Evolutionary conservation across 1,284 basidiomycete species (phyloP).

Genomic region (Cryptococcus wingfieldii): DNA sequence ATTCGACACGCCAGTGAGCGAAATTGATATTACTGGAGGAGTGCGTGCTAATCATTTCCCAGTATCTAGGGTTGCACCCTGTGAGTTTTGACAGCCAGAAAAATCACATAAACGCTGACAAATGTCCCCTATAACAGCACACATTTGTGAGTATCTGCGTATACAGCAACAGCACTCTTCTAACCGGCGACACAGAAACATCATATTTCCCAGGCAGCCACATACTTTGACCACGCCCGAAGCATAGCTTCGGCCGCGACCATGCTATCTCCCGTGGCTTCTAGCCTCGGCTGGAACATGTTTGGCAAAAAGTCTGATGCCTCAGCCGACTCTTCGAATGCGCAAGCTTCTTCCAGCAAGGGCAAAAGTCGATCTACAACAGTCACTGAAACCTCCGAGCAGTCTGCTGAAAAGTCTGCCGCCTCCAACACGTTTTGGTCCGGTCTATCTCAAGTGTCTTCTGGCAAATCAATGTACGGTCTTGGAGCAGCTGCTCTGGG

Average conservation of each 20-base stretch:
- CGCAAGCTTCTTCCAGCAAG: slow-evolving; percentile 2
- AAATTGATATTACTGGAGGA: not conserved
- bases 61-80: slow-evolving; percentile 86
- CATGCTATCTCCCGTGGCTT: slow-evolving; percentile 56
- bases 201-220: slow-evolving; percentile 68
- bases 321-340: slow-evolving; percentile 16
- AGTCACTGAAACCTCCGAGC: not conserved
- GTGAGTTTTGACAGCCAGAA: slow-evolving; percentile 14
- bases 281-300: slow-evolving; percentile 47
- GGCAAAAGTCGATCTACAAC: slow-evolving; percentile 2
- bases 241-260: slow-evolving; percentile 52
- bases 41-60: not conserved
- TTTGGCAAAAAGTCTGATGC: slow-evolving; percentile 42
- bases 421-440: slow-evolving; percentile 17
- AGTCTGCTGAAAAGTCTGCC: not conserved
- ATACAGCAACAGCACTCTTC: not conserved
- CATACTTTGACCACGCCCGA: slow-evolving; percentile 66
- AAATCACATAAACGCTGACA: not conserved
- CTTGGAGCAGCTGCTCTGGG: slow-evolving; percentile 66
- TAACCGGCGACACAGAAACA: slow-evolving; percentile 56
- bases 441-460: slow-evolving; percentile 8
- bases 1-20: slow-evolving; percentile 81
- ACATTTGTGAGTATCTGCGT: slow-evolving; percentile 27
- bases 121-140: slow-evolving; percentile 22
- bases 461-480: slow-evolving; percentile 26